Evolutionary conservation across 2,329 filamentous ascomycete genomes (phyloP).

Genomic region (Aspergillus sp.): DNA sequence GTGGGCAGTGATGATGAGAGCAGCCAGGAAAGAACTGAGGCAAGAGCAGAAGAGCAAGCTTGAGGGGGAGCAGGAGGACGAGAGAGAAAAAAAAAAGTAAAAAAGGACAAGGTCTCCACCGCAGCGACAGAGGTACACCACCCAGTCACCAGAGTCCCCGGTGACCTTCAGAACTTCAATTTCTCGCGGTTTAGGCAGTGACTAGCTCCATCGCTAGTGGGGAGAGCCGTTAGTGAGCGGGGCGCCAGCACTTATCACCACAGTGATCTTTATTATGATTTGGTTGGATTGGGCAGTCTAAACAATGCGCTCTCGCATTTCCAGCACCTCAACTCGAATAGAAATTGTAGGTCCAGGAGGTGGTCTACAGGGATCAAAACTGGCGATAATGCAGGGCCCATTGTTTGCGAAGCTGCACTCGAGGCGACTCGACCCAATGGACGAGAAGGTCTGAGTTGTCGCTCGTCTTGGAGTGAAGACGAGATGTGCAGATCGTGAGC

Average conservation of each 20-base stretch:
- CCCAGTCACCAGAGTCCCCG: not conserved
- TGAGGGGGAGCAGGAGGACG: constrained; percentile 11
- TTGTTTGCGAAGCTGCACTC: not conserved
- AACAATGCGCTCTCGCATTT: constrained; percentile 3
- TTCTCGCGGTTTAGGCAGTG: constrained; percentile 1
- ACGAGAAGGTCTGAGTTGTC: constrained; percentile 1
- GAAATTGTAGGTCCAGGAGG: not conserved
- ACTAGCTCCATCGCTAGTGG: constrained; percentile 12
- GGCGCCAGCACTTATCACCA: constrained; percentile 16
- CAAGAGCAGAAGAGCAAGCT: constrained; percentile 10
- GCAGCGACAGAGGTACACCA: constrained; percentile 1
- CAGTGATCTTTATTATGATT: constrained; percentile 13
- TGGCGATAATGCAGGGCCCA: constrained; percentile 1
- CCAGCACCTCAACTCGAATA: not conserved
- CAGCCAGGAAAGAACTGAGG: constrained; percentile 11
- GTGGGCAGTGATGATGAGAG: constrained; percentile 14
- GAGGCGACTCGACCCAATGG: not conserved
- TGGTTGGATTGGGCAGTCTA: constrained; percentile 7
- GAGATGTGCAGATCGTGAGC: constrained; percentile 1
- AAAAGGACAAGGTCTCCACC: constrained; percentile 12
- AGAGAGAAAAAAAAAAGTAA: constrained; percentile 14
- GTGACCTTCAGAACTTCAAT: constrained; percentile 2
- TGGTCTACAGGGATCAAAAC: not conserved
- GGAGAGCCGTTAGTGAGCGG: constrained; percentile 13
- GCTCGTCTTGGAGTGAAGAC: not conserved